Conservation (phyloP, 495 filamentous ascomycete species). For the Neohortaea acidophila region DNA sequence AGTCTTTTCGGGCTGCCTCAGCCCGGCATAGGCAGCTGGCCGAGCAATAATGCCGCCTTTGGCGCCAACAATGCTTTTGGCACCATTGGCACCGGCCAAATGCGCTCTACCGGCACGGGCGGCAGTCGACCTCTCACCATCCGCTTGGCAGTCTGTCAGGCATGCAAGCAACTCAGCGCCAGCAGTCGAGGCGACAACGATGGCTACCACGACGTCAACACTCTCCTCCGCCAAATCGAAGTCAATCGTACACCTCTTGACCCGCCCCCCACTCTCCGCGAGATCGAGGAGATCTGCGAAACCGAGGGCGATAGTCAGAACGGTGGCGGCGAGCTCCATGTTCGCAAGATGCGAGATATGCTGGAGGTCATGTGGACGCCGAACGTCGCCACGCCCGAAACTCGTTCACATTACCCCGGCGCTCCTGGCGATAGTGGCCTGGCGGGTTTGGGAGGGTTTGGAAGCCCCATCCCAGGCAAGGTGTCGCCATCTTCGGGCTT, state of each 20-base stretch:
- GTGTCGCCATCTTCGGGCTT: slow-evolving; percentile 20
- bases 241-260: slow-evolving; percentile 40
- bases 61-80: slow-evolving; percentile 35
- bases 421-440: slow-evolving; percentile 7
- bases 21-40: slow-evolving; percentile 30
- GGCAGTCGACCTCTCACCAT: slow-evolving; percentile 39
- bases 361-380: slow-evolving; percentile 48
- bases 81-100: slow-evolving; percentile 19
- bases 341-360: slow-evolving; percentile 33
- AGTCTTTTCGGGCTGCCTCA: slow-evolving; percentile 18
- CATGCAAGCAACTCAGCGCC: slow-evolving; percentile 42
- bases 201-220: slow-evolving; percentile 51
- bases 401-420: no score
- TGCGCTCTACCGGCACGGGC: slow-evolving; percentile 13
- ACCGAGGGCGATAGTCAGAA: slow-evolving; percentile 77
- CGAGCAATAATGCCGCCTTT: slow-evolving; percentile 34
- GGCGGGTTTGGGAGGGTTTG: slow-evolving; percentile 26
- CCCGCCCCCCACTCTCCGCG: slow-evolving; percentile 44
- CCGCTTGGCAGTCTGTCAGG: slow-evolving; percentile 43
- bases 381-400: slow-evolving; percentile 16
- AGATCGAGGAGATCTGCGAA: slow-evolving; percentile 80
- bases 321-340: slow-evolving; percentile 70
- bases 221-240: slow-evolving; percentile 52
- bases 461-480: slow-evolving; percentile 26
- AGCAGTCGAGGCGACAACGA: slow-evolving; percentile 25